Conservation (phyloP, 75 land plant genomes). For the Larix kaempferi region DNA sequence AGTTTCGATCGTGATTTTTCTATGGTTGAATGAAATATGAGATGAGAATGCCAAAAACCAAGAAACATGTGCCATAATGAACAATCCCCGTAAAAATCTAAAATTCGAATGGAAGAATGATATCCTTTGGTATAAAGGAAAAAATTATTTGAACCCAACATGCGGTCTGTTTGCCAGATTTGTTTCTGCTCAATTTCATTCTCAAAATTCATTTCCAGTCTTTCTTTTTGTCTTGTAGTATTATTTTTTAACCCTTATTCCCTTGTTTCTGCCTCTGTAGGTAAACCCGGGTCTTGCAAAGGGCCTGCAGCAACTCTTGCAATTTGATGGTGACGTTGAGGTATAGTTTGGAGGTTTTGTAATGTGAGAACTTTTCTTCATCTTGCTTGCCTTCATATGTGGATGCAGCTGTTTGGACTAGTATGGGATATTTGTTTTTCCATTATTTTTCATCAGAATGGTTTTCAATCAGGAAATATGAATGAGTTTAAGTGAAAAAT, state of each 20-base stretch:
- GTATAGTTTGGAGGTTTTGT: conserved; percentile 12
- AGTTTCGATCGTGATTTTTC: too few species aligned
- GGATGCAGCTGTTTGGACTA: not conserved
- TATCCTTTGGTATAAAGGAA: too few species aligned
- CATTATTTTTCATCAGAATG: not conserved
- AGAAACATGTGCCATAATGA: too few species aligned
- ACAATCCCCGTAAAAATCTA: too few species aligned
- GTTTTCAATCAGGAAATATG: not conserved
- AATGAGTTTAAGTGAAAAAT: not conserved
- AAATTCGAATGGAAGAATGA: too few species aligned
- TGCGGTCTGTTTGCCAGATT: not conserved
- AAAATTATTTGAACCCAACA: too few species aligned
- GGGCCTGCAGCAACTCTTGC: conserved; percentile 21
- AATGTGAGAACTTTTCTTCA: not conserved
- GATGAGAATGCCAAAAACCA: too few species aligned
- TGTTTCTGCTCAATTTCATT: conserved; percentile 5
- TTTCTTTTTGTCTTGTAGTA: not conserved
- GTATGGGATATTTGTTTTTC: not conserved
- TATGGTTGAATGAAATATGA: too few species aligned
- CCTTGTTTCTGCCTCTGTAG: not conserved
- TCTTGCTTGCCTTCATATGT: not conserved
- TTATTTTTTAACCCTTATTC: not conserved
- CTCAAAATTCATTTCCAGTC: not conserved
- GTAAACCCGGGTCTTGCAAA: conserved; percentile 23
- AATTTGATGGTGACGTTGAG: conserved; percentile 25